Evolutionary conservation across 2,329 filamentous ascomycete genomes (phyloP).

Genomic region (Diplocarpon mali): DNA sequence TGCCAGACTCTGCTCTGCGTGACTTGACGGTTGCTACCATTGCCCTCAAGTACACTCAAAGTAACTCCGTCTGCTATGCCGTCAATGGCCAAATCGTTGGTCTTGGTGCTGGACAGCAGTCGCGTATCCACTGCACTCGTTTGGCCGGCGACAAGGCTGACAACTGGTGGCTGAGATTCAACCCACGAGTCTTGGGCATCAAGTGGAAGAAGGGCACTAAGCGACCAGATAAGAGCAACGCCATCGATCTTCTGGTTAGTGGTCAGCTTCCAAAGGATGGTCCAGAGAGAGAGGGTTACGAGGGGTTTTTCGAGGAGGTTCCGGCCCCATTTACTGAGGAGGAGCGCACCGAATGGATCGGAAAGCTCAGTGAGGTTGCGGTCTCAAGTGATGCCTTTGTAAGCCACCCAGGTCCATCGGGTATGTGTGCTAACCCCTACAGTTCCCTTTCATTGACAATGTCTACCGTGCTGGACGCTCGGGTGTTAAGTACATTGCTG

Average conservation of each 20-base stretch:
- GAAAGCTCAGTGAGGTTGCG: conserved; percentile 70
- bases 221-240: conserved; percentile 94
- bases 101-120: conserved; percentile 92
- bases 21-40: conserved; percentile 94
- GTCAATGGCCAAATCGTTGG: conserved; percentile 88
- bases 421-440: conserved; percentile 5
- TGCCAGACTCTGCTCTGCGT: conserved; percentile 73
- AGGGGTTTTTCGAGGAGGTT: conserved; percentile 81
- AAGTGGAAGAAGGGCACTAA: conserved; percentile 98
- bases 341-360: conserved; percentile 79
- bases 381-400: conserved; percentile 93
- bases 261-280: conserved; percentile 78
- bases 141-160: conserved; percentile 96
- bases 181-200: conserved; percentile 74
- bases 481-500: conserved; percentile 91
- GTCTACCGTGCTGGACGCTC: conserved; percentile 84
- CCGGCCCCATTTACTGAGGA: conserved; percentile 70
- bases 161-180: conserved; percentile 99
- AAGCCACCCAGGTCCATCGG: conserved; percentile 32
- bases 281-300: conserved; percentile 76
- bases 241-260: conserved; percentile 88
- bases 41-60: conserved; percentile 96
- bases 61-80: conserved; percentile 97
- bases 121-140: conserved; percentile 95
- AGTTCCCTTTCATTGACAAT: conserved; percentile 99